phyloP scores from a whole-genome alignment of 495 filamentous ascomycete species.

The Penicillium subrubescens region DNA sequence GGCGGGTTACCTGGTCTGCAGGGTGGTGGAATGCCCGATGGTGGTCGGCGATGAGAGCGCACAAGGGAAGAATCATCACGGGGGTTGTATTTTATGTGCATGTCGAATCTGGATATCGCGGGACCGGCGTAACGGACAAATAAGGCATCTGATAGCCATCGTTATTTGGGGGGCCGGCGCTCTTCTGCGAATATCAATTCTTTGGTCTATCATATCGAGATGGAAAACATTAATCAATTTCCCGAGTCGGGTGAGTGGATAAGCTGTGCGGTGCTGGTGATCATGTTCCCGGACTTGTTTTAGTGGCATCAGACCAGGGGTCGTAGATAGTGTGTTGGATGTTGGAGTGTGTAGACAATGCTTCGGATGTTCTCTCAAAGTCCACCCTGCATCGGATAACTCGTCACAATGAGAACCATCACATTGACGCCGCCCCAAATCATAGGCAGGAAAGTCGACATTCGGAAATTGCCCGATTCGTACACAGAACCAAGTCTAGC shows the following conservation, averaged over 20 bases:
- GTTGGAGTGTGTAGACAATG: background rate
- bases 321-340: background rate
- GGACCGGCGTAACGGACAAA: constrained; percentile 30
- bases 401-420: constrained; percentile 85
- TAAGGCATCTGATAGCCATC: constrained; percentile 23
- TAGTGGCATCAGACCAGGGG: background rate
- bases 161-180: constrained; percentile 23
- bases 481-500: constrained; percentile 86
- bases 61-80: background rate
- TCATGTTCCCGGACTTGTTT: background rate
- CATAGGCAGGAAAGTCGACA: constrained; percentile 98
- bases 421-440: constrained; percentile 92
- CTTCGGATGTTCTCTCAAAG: constrained; percentile 55
- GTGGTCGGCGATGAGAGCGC: constrained; percentile 34
- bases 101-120: constrained; percentile 20
- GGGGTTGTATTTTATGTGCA: constrained; percentile 9
- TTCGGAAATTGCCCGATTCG: constrained; percentile 80
- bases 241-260: background rate
- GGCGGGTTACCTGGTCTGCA: constrained; percentile 52
- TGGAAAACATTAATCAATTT: constrained; percentile 8
- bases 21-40: constrained; percentile 34
- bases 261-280: background rate
- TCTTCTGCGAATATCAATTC: constrained; percentile 27
- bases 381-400: constrained; percentile 94
- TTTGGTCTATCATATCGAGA: constrained; percentile 27